Evolutionary conservation across 2,329 filamentous ascomycete genomes (phyloP).

Genomic region (Falciphora oryzae): DNA sequence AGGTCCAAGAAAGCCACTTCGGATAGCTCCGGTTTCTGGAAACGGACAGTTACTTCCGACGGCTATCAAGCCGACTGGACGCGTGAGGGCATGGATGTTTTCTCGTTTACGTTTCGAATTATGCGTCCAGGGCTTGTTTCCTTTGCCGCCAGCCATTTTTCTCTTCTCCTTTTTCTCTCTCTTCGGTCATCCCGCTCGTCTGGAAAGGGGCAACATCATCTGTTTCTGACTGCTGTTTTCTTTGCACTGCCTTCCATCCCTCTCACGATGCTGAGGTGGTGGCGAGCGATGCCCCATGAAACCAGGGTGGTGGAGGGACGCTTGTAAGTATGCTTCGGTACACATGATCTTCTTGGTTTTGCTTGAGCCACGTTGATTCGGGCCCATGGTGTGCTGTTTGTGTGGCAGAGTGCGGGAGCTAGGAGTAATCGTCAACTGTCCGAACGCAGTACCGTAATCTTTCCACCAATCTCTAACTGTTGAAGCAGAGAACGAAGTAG

Average conservation of each 20-base stretch:
- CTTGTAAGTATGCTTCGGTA: background rate
- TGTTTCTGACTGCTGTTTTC: background rate
- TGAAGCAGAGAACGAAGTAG: background rate
- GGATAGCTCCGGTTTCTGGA: background rate
- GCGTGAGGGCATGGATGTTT: background rate
- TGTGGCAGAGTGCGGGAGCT: too few species aligned
- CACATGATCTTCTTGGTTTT: background rate
- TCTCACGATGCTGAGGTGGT: background rate
- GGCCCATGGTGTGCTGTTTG: too few species aligned
- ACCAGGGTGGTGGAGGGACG: background rate
- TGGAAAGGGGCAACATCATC: background rate
- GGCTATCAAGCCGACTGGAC: background rate
- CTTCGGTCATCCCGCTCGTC: background rate
- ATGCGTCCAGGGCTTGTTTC: background rate
- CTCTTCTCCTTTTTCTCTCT: background rate
- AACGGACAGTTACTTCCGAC: background rate
- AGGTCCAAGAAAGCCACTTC: background rate
- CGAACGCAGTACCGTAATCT: background rate
- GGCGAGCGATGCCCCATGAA: background rate
- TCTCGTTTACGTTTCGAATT: background rate
- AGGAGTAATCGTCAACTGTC: background rate
- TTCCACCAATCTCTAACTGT: background rate
- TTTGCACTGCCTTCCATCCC: background rate
- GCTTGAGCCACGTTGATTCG: background rate
- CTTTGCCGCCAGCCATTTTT: background rate